A percentile compares a stretch with the other conserved stretches of the same genome.
These are phyloP conservation scores for Botryotinia calthae DNA, from an alignment of 2,329 filamentous ascomycete species.

Conservation along the genomic window DNA sequence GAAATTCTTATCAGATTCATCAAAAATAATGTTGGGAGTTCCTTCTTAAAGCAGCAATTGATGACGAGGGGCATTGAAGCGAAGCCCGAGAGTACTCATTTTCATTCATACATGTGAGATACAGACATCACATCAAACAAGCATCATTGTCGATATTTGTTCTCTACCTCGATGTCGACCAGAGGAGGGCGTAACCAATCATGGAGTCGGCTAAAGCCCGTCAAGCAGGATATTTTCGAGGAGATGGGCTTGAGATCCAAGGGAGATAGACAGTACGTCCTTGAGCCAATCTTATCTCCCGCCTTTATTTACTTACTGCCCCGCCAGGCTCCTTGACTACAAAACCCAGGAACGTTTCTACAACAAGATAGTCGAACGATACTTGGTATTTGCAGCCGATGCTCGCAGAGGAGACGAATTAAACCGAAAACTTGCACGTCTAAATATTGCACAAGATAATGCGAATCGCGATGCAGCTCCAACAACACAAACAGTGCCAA, in stretches of 20 bases:
- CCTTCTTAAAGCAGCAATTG: slow-evolving; percentile 17
- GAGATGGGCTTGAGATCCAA: slow-evolving; percentile 84
- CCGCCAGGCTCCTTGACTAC: slow-evolving; percentile 62
- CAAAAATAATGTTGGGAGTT: slow-evolving; percentile 15
- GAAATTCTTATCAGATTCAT: slow-evolving; percentile 1
- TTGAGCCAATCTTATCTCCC: background rate
- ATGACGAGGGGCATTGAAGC: slow-evolving; percentile 8
- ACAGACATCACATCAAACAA: slow-evolving; percentile 1
- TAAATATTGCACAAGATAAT: slow-evolving; percentile 35
- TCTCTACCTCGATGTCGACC: slow-evolving; percentile 31
- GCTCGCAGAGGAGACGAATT: slow-evolving; percentile 70
- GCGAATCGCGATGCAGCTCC: slow-evolving; percentile 30
- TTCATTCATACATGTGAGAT: background rate
- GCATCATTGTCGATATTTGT: slow-evolving; percentile 1
- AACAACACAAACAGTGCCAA: slow-evolving; percentile 23
- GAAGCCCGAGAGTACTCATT: slow-evolving; percentile 3
- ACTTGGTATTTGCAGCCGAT: slow-evolving; percentile 83
- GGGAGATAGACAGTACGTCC: slow-evolving; percentile 73
- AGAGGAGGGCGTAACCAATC: slow-evolving; percentile 44
- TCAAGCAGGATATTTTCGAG: slow-evolving; percentile 74
- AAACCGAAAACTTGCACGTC: slow-evolving; percentile 68
- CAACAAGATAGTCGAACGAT: slow-evolving; percentile 80
- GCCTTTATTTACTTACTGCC: slow-evolving; percentile 24
- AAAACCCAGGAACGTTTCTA: slow-evolving; percentile 85
- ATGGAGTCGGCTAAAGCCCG: slow-evolving; percentile 71